Evolutionary conservation across 148 eudicot genomes (phyloP).

Genomic region (Heliamphora exappendiculata): DNA sequence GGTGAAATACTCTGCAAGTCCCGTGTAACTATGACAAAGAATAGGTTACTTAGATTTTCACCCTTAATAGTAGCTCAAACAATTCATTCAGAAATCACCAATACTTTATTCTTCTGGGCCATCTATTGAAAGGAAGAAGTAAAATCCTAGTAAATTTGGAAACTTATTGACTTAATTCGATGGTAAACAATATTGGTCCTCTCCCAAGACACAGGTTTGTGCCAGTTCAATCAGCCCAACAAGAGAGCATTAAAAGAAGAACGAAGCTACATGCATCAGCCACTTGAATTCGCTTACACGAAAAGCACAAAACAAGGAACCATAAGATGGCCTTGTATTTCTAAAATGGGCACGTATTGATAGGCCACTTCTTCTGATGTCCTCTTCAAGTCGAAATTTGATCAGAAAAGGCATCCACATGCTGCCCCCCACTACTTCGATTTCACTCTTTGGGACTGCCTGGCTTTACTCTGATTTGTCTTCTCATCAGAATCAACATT

Average conservation of each 20-base stretch:
- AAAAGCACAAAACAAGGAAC: not conserved
- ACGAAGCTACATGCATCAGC: constrained; percentile 8
- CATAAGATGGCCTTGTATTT: constrained; percentile 1
- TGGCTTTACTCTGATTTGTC: constrained; percentile 21
- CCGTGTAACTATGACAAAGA: no score
- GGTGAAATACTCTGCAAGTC: no score
- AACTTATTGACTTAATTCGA: no score
- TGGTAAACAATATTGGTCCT: no score
- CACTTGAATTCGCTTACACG: not conserved
- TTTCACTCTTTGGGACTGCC: constrained; percentile 10
- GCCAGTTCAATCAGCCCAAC: constrained; percentile 15
- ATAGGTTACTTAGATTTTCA: no score
- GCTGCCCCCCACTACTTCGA: constrained; percentile 7
- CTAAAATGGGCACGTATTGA: constrained; percentile 4
- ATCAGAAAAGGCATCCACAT: not conserved
- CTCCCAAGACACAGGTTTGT: no score
- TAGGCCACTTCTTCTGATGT: not conserved
- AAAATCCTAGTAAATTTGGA: no score
- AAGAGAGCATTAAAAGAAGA: constrained; percentile 14
- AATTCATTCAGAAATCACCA: no score
- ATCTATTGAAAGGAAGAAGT: no score
- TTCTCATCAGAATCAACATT: constrained; percentile 40
- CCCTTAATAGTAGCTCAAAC: no score
- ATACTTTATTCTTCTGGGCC: no score
- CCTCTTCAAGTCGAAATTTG: not conserved